Base-by-base conservation (phyloP, 164 flowering plant genomes). In the Pachysandra terminalis region DNA sequence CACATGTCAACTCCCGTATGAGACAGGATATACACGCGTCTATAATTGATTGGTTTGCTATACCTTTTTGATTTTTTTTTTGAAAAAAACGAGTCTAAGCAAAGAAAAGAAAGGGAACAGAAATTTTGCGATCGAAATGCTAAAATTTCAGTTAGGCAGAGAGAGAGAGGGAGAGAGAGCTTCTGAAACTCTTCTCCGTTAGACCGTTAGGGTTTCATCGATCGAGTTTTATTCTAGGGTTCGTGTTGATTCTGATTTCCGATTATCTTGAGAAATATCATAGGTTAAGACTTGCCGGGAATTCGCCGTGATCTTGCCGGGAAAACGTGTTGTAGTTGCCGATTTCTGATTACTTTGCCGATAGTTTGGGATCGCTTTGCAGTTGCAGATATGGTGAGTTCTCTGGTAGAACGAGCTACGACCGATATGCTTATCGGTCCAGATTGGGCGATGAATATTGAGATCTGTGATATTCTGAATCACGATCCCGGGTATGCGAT, bases 391-490 rank as follows among this genome's bases (percentile, higher is more conserved):
- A 94, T 94, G 98, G 98, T 91, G 87, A 85, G 84, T 79, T 65
- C 93, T 1, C 71, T 89, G 87, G 97, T 94, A 65, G 97, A 90
- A 24, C 70, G 98, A 63, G 98, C 98, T 26, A 91, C 98, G 66
- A 91, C 86, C 78, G 92, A 89, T 72, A 79, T 88, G 97, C 81
- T 94, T 75, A 89, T 94, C 84, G 98, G 98, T 56, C 93, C 98
- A 1, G 98, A 94, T 81, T 94, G 97, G 98, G 96, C 98, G 25
- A 84, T 87, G 96, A 94, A 94, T 75, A 77, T 91, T 69, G 97
- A 94, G 92, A 91, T 94, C 91, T 94, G 97, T 65, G 97, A 94
- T 70, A 85, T 86, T 66, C 82, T 90, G 68, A 94, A 94, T 80
- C 91, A 72, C 74, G 98, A 94, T 74, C 93, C 90, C n/a, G 88